Evolutionary conservation across 768 basidiomycete genomes (phyloP), one percentile per base, ranked within the genome.

Genomic region (Mrakia frigida): DNA sequence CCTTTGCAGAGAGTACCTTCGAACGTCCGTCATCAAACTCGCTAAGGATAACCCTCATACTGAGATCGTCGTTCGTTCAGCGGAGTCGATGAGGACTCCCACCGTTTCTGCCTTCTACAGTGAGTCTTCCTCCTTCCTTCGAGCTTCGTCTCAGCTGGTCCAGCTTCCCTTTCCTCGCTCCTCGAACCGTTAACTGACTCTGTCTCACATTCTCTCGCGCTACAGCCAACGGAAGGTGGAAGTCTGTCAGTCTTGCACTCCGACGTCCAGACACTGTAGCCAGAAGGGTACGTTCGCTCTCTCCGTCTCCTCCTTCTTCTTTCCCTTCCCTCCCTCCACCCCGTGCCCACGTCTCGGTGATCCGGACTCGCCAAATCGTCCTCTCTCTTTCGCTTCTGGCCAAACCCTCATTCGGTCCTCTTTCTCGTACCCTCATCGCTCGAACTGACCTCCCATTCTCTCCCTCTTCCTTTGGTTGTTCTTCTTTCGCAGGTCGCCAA

Each of bases 21-120:
- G 74, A 39, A 75, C 74, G 28, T 67, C 61, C 13, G 68, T 59
- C 18, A 70, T 37, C 41, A 9, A 31, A 13, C 52, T 75, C 43
- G 74, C 74, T 16, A 41, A 28, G 16, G 52, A 25, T 9, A 69
- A 75, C 53, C 74, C 74, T 28, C 67, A 75, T 43, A 75, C 74
- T 0, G 74, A 75, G 52, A 25, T 75, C 16, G 67, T 75, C 33
- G 74, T 75, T 13, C 74, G 74, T 6, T 69, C 74, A 37, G 59
- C 35, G 23, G 35, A 33, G n/a, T 28, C 25, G 21, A 31, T 16
- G 41, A 53, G 33, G 56, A n/a, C 53, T 13, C 74, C 74, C 14
- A 28, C 46, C 14, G 43, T 56, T 13, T 46, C 28, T 0, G 74
- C 74, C 59, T 69, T 31, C 65, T 75, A 75, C 74, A 75, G 74